phyloP scores from a whole-genome alignment of 1,139 yeast genomes.

The Blastobotrys proliferans region DNA sequence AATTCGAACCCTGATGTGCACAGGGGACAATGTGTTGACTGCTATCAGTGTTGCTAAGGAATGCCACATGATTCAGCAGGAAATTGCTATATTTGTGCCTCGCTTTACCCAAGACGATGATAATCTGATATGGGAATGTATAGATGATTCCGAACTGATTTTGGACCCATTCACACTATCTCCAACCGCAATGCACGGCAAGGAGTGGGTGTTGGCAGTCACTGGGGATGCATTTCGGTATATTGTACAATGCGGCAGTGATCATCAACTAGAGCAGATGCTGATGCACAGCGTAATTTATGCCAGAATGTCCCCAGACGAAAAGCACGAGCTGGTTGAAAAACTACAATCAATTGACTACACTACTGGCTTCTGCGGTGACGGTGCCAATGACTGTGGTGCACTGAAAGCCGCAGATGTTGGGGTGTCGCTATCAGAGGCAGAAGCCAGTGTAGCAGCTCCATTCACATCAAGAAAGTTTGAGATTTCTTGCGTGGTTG shows the following conservation, averaged over 20 bases:
- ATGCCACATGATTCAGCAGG: constrained; percentile 56
- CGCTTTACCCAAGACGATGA: constrained; percentile 39
- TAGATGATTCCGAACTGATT: constrained; percentile 33
- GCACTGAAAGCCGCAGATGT: constrained; percentile 97
- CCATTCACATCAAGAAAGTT: constrained; percentile 90
- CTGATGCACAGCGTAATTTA: constrained; percentile 72
- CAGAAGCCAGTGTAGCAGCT: constrained; percentile 98
- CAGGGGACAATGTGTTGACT: constrained; percentile 93
- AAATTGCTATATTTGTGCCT: constrained; percentile 62
- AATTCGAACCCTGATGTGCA: constrained; percentile 89
- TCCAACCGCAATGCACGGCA: constrained; percentile 38
- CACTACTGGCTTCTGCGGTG: constrained; percentile 97
- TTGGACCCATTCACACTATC: constrained; percentile 62
- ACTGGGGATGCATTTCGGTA: constrained; percentile 90
- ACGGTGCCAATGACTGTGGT: constrained; percentile 89
- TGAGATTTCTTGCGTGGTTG: constrained; percentile 88
- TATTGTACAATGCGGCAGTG: constrained; percentile 46
- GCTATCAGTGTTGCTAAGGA: constrained; percentile 92
- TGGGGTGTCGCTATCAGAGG: constrained; percentile 92
- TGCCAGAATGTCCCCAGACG: constrained; percentile 99
- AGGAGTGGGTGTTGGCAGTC: constrained; percentile 66
- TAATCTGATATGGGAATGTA: constrained; percentile 35
- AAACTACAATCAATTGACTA: constrained; percentile 80
- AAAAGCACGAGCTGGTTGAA: constrained; percentile 90
- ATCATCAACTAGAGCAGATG: constrained; percentile 46